Evolutionary conservation across 306 rosid species (phyloP).

Genomic region (Sicyos baderoa): DNA sequence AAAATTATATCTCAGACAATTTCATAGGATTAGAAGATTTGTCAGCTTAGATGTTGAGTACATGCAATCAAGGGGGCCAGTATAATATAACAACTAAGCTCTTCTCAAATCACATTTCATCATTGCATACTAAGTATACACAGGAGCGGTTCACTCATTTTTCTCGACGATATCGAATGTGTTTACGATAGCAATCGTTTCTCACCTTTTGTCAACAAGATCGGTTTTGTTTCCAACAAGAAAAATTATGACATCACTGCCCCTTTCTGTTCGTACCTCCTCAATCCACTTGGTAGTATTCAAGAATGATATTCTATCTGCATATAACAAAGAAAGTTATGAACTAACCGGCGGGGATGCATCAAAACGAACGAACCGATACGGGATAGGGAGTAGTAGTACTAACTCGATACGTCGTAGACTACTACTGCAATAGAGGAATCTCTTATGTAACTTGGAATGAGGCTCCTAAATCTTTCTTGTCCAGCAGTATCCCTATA

Average conservation of each 20-base stretch:
- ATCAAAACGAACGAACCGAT: neutral
- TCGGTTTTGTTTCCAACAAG: conserved; percentile 98
- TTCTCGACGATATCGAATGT: neutral
- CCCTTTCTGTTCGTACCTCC: conserved; percentile 92
- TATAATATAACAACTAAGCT: neutral
- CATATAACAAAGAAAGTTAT: conserved; percentile 17
- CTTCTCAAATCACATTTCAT: no score
- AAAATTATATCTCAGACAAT: neutral
- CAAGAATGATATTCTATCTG: conserved; percentile 91
- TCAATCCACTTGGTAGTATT: conserved; percentile 86
- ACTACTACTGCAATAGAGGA: conserved; percentile 93
- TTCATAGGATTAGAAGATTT: neutral
- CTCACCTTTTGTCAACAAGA: conserved; percentile 94
- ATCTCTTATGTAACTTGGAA: conserved; percentile 98
- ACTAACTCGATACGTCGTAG: conserved; percentile 89
- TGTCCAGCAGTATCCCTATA: conserved; percentile 99
- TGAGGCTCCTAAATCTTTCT: conserved; percentile 97
- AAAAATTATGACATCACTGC: conserved; percentile 87
- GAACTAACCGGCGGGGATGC: conserved; percentile 15
- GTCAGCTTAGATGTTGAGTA: neutral
- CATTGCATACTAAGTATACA: neutral
- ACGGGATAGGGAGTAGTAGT: conserved; percentile 12
- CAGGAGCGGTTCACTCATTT: neutral
- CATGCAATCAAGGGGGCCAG: conserved; percentile 1
- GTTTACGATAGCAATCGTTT: conserved; percentile 25